These are phyloP conservation scores for Candolleomyces eurysporus DNA, from an alignment of 768 basidiomycete genomes.

Conservation along the genomic window DNA sequence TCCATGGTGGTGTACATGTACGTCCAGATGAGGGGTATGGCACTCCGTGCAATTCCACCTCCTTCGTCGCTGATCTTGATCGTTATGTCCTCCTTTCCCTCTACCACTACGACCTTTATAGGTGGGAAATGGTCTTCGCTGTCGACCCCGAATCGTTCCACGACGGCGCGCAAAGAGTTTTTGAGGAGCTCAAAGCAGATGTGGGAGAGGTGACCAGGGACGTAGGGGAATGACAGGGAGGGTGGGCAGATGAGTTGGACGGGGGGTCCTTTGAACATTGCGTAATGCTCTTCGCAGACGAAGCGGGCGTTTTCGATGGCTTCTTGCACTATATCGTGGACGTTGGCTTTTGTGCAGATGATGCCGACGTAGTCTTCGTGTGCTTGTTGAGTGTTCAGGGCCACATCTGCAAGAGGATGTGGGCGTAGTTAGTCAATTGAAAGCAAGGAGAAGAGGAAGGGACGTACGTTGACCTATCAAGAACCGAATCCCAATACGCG, in stretches of 20 bases:
- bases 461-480: constrained; percentile 90
- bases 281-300: constrained; percentile 94
- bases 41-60: constrained; percentile 86
- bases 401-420: constrained; percentile 63
- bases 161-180: constrained; percentile 95
- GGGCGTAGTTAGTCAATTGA: constrained; percentile 2
- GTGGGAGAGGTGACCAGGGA: constrained; percentile 94
- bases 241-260: constrained; percentile 94
- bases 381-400: constrained; percentile 87
- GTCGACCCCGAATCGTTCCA: constrained; percentile 86
- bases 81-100: constrained; percentile 97
- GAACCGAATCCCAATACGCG: constrained; percentile 93
- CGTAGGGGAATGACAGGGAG: constrained; percentile 86
- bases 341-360: constrained; percentile 92
- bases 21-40: constrained; percentile 96
- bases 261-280: constrained; percentile 93
- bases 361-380: constrained; percentile 95
- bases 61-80: constrained; percentile 99
- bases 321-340: constrained; percentile 97
- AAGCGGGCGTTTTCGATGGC: constrained; percentile 96
- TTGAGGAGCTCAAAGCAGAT: constrained; percentile 97
- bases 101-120: constrained; percentile 93
- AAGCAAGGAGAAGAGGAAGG: constrained; percentile 3
- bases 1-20: constrained; percentile 95
- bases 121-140: constrained; percentile 79